Percentiles rank a stretch among this genome's conserved stretches.
Conservation (phyloP, 192 early-diverging fungal species). For the Coemansia javaensis region DNA sequence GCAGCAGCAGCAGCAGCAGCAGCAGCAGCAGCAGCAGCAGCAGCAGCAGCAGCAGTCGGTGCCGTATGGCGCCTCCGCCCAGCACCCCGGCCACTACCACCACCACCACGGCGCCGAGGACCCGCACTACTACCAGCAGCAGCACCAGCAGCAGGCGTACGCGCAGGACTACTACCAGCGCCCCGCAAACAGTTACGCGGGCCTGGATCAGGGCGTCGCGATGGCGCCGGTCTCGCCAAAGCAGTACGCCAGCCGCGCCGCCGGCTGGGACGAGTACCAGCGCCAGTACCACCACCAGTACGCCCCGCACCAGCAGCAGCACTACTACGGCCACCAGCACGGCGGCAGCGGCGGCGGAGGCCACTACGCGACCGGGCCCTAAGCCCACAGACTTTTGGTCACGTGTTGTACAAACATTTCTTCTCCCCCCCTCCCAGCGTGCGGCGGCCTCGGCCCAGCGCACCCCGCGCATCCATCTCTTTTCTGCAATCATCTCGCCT, state of each 20-base stretch:
- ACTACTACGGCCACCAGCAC: conserved; percentile 1
- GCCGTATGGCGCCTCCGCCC: conserved; percentile 5
- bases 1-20: neutral
- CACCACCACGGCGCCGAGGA: conserved; percentile 8
- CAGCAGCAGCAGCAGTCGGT: conserved; percentile 1
- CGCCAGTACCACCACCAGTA: conserved; percentile 18
- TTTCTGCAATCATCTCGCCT: too few species aligned
- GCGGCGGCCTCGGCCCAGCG: too few species aligned
- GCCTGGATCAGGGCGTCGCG: conserved; percentile 20
- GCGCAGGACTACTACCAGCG: conserved; percentile 3
- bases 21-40: neutral
- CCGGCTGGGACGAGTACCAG: conserved; percentile 22
- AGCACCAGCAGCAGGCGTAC: conserved; percentile 6
- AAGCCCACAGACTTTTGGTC: too few species aligned
- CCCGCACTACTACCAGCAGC: conserved; percentile 19
- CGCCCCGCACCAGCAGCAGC: conserved; percentile 9
- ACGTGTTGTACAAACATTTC: too few species aligned
- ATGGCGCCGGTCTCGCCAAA: conserved; percentile 14
- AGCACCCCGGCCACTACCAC: conserved; percentile 15
- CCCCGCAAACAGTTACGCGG: conserved; percentile 11
- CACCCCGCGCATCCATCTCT: too few species aligned
- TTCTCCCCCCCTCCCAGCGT: too few species aligned
- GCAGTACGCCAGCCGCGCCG: neutral
- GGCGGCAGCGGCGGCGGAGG: too few species aligned
- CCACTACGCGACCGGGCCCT: too few species aligned